A percentile compares a stretch with the other conserved stretches of the same genome.
Evolutionary conservation across 1,139 yeast genomes (phyloP).

Genomic region (Suhomyces chickasaworum): DNA sequence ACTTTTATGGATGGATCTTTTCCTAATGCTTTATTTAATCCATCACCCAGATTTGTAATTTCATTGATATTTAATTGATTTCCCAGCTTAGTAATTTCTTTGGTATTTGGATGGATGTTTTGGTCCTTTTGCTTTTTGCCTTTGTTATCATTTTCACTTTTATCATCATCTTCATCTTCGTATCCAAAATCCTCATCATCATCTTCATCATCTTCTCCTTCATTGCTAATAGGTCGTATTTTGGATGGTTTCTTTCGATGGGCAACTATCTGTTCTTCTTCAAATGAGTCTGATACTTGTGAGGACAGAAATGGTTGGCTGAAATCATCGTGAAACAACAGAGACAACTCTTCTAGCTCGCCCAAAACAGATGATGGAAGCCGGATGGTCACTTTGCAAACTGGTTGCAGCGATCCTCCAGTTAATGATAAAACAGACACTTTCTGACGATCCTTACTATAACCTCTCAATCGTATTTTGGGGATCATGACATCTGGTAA

Average conservation of each 20-base stretch:
- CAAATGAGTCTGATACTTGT: not conserved
- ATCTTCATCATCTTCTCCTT: conserved; percentile 8
- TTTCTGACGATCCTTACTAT: conserved; percentile 4
- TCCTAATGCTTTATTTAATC: conserved; percentile 15
- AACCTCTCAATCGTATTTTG: conserved; percentile 17
- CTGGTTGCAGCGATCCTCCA: conserved; percentile 4
- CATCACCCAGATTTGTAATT: conserved; percentile 14
- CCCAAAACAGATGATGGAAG: conserved; percentile 12
- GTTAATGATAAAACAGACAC: conserved; percentile 4
- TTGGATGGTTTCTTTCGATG: conserved; percentile 3
- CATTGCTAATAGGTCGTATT: conserved; percentile 4
- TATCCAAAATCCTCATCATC: not conserved
- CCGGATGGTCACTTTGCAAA: conserved; percentile 12
- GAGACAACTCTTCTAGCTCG: conserved; percentile 4
- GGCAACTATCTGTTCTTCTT: not conserved
- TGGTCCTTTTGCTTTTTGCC: too few relatives aligned
- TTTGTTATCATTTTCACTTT: too few relatives aligned
- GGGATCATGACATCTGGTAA: conserved; percentile 15
- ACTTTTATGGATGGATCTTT: not conserved
- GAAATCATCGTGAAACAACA: conserved; percentile 1
- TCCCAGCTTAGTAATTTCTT: conserved; percentile 8
- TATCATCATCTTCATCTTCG: not conserved
- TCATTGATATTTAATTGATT: not conserved
- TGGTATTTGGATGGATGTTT: not conserved
- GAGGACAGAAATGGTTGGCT: not conserved